A percentile compares a stretch with the other conserved stretches of the same genome.
These are phyloP conservation scores for Biscogniauxia sp. DNA, from an alignment of 2,329 filamentous ascomycete species.

Conservation along the genomic window DNA sequence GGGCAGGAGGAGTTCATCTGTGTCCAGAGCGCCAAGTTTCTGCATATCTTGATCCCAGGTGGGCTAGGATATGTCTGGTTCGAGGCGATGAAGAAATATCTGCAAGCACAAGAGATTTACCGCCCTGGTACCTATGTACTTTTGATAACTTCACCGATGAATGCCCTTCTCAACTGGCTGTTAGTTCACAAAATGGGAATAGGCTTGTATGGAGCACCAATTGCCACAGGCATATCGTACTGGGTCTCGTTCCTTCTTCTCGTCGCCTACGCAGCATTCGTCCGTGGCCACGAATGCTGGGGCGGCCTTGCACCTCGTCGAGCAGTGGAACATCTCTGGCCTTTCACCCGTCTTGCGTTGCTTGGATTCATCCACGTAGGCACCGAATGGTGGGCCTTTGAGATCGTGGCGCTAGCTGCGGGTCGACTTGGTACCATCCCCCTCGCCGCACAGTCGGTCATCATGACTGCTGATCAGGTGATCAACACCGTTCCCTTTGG, in stretches of 20 bases:
- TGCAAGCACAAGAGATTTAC: constrained; percentile 84
- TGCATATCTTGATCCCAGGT: constrained; percentile 73
- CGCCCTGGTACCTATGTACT: constrained; percentile 79
- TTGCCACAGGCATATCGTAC: constrained; percentile 82
- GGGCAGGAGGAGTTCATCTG: constrained; percentile 80
- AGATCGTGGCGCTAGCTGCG: constrained; percentile 81
- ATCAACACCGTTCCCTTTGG: constrained; percentile 86
- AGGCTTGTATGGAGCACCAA: constrained; percentile 73
- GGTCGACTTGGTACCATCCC: constrained; percentile 76
- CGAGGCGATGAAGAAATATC: constrained; percentile 79
- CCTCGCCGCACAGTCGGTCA: constrained; percentile 79
- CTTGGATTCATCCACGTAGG: constrained; percentile 81
- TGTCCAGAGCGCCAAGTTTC: constrained; percentile 67
- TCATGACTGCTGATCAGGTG: constrained; percentile 86
- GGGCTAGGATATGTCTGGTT: constrained; percentile 87
- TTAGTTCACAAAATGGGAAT: constrained; percentile 71
- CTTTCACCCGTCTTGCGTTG: constrained; percentile 71
- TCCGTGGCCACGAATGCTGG: constrained; percentile 75
- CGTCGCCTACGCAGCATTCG: constrained; percentile 68
- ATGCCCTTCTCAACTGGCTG: constrained; percentile 75
- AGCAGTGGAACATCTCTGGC: constrained; percentile 64
- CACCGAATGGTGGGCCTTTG: constrained; percentile 94
- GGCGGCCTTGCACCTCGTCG: constrained; percentile 64
- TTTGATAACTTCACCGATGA: constrained; percentile 77
- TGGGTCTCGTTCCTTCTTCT: constrained; percentile 80